These are phyloP conservation scores for Pestalotiopsis sp. DNA, from an alignment of 2,329 filamentous ascomycete species.

Conservation along the genomic window DNA sequence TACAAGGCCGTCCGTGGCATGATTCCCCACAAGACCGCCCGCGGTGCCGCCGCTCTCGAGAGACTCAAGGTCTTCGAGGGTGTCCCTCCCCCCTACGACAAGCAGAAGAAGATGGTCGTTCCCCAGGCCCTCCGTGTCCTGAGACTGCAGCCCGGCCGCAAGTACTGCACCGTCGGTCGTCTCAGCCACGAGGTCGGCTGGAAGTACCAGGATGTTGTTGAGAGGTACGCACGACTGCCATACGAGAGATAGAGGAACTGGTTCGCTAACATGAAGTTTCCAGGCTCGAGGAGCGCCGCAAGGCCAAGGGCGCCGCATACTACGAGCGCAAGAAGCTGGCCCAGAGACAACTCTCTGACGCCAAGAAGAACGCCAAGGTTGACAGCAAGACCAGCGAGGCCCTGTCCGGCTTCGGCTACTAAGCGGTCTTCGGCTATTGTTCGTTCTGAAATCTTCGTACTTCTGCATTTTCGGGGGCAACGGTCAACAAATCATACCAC, in stretches of 20 bases:
- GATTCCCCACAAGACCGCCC: conserved; percentile 99
- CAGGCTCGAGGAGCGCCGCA: conserved; percentile 98
- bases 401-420: conserved; percentile 91
- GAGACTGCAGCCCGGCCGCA: conserved; percentile 96
- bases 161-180: conserved; percentile 99
- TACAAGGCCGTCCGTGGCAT: conserved; percentile 99
- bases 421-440: conserved; percentile 40
- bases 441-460: conserved; percentile 25
- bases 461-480: conserved; percentile 31
- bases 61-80: conserved; percentile 99
- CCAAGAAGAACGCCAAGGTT: conserved; percentile 88
- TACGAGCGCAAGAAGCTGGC: conserved; percentile 99
- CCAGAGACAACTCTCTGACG: conserved; percentile 86
- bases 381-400: conserved; percentile 86
- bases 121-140: conserved; percentile 97
- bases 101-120: conserved; percentile 99
- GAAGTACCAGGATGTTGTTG: conserved; percentile 99
- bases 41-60: conserved; percentile 94
- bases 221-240: conserved; percentile 66
- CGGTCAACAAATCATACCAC: conserved; percentile 28
- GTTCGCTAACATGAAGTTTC: conserved; percentile 24
- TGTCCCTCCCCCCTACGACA: conserved; percentile 98
- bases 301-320: conserved; percentile 98
- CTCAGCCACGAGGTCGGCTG: conserved; percentile 99
- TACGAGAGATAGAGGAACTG: conserved; percentile 15